Base-by-base conservation (phyloP, 1,284 basidiomycete genomes). In the Anthracocystis walkeri region DNA sequence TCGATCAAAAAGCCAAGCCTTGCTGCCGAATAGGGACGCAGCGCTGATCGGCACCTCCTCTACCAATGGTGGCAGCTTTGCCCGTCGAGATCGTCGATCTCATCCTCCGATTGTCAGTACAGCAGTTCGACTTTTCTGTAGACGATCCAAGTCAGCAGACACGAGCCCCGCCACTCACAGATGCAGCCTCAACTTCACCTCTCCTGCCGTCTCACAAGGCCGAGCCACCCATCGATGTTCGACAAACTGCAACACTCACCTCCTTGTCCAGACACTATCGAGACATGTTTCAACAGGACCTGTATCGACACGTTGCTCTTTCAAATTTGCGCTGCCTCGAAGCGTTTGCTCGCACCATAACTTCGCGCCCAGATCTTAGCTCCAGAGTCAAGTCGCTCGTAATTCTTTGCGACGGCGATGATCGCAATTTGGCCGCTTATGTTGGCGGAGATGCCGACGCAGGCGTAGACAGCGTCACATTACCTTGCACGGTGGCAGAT, bases 1-100 rank as follows among this genome's bases (percentile, higher is more conserved):
- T 10, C 6, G 6, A 41, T 41, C 40, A 41, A 41, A 18, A 41
- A 20, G 40, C 40, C 40, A 41, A 20, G 21, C 44, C 11, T 27
- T 16, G 12, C 45, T 27, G 45, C 25, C 11, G 45, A 25, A 46
- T 46, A 3, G 12, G 2, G 45, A 46, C 31, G 48, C 33, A 35
- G 33, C 35, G 16, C 16, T 14, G 12, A 38, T 38, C 35, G 35
- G 14, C 12, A 38, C n/a, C 1, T 23, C 33, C 38, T 14, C 12
- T 21, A 25, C 27, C 23, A 27, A 65, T 60, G 58, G 51, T 23
- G 53, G 50, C 23, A 11, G 38, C 40, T 55, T 44, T 74, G 41
- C 71, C 71, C 0, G 23, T 69, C 25, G 65, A 74, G 65, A 57
- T 74, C 52, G 59, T 74, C 20, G 71, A 74, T 54, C 58, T 74